Evolutionary conservation across 2,329 filamentous ascomycete species (phyloP).

Genomic region (Xylaria sp.): DNA sequence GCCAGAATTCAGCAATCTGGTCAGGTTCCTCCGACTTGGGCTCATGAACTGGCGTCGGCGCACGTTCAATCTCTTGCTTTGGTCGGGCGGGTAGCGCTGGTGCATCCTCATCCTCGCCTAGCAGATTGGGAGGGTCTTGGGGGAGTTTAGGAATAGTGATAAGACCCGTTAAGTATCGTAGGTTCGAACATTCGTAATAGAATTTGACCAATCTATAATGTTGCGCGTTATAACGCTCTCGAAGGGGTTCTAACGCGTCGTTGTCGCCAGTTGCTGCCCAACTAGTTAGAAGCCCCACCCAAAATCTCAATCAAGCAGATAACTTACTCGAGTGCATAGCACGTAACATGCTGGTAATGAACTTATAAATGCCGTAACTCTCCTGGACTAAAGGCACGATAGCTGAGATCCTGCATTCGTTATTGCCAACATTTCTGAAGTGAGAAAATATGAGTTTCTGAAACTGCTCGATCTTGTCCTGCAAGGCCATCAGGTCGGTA

Average conservation of each 20-base stretch:
- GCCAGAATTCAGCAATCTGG: conserved; percentile 98
- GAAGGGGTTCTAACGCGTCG: conserved; percentile 88
- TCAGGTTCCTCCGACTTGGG: conserved; percentile 83
- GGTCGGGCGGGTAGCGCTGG: conserved; percentile 85
- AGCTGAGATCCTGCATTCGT: conserved; percentile 95
- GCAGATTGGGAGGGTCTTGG: conserved; percentile 89
- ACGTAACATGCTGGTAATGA: conserved; percentile 98
- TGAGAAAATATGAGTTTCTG: conserved; percentile 99
- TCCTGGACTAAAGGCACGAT: conserved; percentile 94
- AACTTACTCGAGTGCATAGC: conserved; percentile 93
- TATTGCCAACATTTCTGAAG: conserved; percentile 90
- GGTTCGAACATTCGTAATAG: conserved; percentile 98
- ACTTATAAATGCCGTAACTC: conserved; percentile 99
- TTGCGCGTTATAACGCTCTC: conserved; percentile 91
- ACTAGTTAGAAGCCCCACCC: conserved; percentile 37
- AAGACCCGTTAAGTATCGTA: conserved; percentile 93
- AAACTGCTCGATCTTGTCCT: conserved; percentile 98
- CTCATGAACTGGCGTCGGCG: conserved; percentile 75
- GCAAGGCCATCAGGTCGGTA: conserved; percentile 92
- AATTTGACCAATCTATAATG: conserved; percentile 97
- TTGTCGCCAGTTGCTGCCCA: conserved; percentile 84
- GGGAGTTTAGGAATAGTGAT: conserved; percentile 97
- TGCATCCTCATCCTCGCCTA: conserved; percentile 84
- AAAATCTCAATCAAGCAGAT: background rate
- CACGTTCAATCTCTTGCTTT: conserved; percentile 76